Conservation (phyloP, 2,329 filamentous ascomycete species). For the Dendryphion nanum region DNA sequence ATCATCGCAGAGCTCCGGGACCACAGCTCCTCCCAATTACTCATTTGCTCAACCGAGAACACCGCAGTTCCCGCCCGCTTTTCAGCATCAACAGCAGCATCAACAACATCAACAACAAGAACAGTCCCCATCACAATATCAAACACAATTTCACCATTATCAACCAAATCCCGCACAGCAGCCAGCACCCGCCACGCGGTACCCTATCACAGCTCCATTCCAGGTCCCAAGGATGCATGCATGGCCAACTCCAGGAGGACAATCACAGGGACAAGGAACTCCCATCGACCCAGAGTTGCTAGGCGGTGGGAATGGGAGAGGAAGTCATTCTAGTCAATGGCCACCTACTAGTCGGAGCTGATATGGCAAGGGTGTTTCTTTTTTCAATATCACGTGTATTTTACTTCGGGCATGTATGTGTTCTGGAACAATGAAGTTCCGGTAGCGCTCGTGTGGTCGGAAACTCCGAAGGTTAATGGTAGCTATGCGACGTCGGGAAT, state of each 20-base stretch:
- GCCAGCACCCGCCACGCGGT: slow-evolving; percentile 1
- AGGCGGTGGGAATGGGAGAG: neutral
- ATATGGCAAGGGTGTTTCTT: no score
- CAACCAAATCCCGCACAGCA: slow-evolving; percentile 5
- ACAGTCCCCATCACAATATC: neutral
- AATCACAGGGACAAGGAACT: neutral
- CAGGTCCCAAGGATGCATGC: slow-evolving; percentile 7
- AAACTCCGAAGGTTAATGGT: no score
- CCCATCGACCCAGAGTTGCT: slow-evolving; percentile 1
- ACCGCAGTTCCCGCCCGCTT: slow-evolving; percentile 1
- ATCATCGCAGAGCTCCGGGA: neutral
- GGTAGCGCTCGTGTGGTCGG: no score
- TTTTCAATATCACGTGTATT: no score
- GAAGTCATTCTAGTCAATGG: neutral
- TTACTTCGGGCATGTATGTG: no score
- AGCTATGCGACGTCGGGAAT: no score
- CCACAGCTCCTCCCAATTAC: neutral
- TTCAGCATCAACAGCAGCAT: neutral
- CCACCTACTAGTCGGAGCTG: neutral
- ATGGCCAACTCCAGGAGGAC: slow-evolving; percentile 1
- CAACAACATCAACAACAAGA: no score
- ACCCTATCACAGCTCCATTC: slow-evolving; percentile 9
- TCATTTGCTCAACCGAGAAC: neutral
- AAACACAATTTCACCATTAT: slow-evolving; percentile 5
- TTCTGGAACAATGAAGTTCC: no score